phyloP scores from a whole-genome alignment of 164 flowering plant species.

The Sedum album region DNA sequence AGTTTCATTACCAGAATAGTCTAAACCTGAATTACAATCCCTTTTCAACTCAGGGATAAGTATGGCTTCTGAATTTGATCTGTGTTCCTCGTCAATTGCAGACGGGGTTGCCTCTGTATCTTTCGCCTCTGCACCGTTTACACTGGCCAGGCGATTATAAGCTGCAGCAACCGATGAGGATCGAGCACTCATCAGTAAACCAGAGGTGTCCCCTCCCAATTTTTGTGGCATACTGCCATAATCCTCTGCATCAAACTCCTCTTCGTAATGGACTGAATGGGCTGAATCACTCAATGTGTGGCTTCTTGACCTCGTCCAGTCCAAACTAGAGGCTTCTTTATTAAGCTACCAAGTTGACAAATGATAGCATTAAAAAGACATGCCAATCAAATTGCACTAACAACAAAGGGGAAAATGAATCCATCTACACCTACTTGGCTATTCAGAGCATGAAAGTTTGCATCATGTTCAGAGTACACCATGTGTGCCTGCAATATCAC shows the following conservation, averaged over 20 bases:
- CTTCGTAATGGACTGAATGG: slow-evolving; percentile 30
- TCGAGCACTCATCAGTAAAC: slow-evolving; percentile 53
- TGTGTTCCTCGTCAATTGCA: neutral
- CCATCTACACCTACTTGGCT: slow-evolving; percentile 45
- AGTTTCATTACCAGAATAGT: neutral
- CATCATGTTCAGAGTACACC: slow-evolving; percentile 87
- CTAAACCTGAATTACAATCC: neutral
- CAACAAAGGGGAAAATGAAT: neutral
- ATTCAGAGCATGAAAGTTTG: slow-evolving; percentile 70
- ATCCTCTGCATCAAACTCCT: slow-evolving; percentile 26
- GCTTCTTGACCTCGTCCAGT: slow-evolving; percentile 86
- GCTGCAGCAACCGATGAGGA: slow-evolving; percentile 84
- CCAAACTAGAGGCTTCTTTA: slow-evolving; percentile 69
- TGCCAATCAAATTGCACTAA: neutral
- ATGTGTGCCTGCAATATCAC: slow-evolving; percentile 80
- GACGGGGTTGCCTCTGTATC: neutral
- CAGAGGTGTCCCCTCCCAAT: slow-evolving; percentile 60
- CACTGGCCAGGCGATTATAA: slow-evolving; percentile 3
- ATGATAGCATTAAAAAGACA: slow-evolving; percentile 1
- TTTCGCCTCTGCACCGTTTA: neutral
- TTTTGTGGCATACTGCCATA: slow-evolving; percentile 31
- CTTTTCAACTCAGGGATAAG: neutral
- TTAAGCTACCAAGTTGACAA: slow-evolving; percentile 51
- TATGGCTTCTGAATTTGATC: neutral
- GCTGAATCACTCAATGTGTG: slow-evolving; percentile 47